Conservation (phyloP, 768 basidiomycete species). For the Leccinum olivaceopallidum region DNA sequence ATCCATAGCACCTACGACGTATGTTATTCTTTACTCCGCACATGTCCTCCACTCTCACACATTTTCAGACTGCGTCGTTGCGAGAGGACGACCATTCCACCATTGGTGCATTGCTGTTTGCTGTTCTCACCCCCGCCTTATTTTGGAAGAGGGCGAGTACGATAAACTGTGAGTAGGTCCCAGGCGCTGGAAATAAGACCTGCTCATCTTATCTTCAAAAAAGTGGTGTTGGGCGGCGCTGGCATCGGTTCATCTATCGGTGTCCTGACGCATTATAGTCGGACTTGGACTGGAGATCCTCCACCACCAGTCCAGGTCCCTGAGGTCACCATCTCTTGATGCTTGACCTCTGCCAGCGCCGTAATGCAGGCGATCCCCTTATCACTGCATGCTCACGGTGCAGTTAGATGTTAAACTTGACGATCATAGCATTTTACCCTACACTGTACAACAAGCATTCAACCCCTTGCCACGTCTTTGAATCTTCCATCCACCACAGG, state of each 20-base stretch:
- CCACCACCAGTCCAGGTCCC: constrained; percentile 43
- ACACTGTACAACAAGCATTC: constrained; percentile 14
- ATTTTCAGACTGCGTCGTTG: constrained; percentile 51
- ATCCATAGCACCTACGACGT: constrained; percentile 62
- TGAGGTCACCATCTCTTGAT: constrained; percentile 23
- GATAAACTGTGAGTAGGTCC: constrained; percentile 53
- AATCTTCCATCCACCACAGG: constrained; percentile 70
- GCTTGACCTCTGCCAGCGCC: neutral
- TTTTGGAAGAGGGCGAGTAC: constrained; percentile 69
- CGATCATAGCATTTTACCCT: constrained; percentile 5
- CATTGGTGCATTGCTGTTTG: constrained; percentile 66
- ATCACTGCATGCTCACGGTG: neutral
- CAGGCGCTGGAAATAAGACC: neutral
- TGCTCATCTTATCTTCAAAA: constrained; percentile 1
- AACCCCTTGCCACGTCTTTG: constrained; percentile 47
- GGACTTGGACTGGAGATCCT: constrained; percentile 54
- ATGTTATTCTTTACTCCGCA: constrained; percentile 14
- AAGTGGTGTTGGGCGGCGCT: constrained; percentile 73
- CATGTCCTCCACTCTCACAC: constrained; percentile 2
- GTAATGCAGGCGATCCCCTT: neutral
- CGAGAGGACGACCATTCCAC: constrained; percentile 74
- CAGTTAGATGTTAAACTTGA: neutral
- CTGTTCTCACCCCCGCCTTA: constrained; percentile 64
- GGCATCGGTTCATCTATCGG: constrained; percentile 66
- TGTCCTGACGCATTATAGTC: constrained; percentile 54